Base-by-base conservation (phyloP, 495 filamentous ascomycete species). In the Daldinia decipiens region DNA sequence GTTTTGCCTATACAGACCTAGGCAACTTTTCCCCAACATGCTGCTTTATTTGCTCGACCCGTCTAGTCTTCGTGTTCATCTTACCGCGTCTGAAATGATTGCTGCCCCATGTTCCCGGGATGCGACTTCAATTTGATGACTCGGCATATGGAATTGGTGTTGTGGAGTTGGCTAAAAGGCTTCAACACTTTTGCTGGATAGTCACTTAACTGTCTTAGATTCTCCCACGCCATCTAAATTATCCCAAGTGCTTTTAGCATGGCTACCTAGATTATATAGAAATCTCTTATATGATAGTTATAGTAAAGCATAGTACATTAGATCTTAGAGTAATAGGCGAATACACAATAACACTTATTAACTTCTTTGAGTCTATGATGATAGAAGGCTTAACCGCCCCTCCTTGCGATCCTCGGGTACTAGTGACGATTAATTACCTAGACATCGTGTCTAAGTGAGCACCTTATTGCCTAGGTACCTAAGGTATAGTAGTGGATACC, bases 21-120 rank as follows among this genome's bases (percentile, higher is more conserved):
- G 13, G 15, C n/a, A 53, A 9, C 9, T 38, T 24, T 53, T 43
- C 4, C 26, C 38, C 26, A 56, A 58, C 17, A 11, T 36, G 24
- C n/a, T 39, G 21, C 11, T 58, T 6, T 51, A 50, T 68, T 53
- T 57, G 55, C 27, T 60, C 17, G 17, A 53, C 13, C 43, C 31
- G 29, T 59, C 39, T 21, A 29, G 36, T 21, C 43, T 31, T 31
- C 29, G 6, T n/a, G 31, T 62, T 63, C 43, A 43, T 52, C 27
- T 50, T 11, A 58, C 38, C 15, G 7, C 24, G 19, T 34, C 31
- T 19, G 34, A 32, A 51, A 45, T 45, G n/a, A 19, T 21, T 45
- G n/a, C 6, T 19, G 17, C 40, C 6, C 40, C 17, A 45, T 45
- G 40, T 45, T 45, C 40, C 40, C 40, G 40, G 40, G 40, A 17